Evolutionary conservation across 257 asterid genomes (phyloP).

Genomic region (Solanum commersonii): DNA sequence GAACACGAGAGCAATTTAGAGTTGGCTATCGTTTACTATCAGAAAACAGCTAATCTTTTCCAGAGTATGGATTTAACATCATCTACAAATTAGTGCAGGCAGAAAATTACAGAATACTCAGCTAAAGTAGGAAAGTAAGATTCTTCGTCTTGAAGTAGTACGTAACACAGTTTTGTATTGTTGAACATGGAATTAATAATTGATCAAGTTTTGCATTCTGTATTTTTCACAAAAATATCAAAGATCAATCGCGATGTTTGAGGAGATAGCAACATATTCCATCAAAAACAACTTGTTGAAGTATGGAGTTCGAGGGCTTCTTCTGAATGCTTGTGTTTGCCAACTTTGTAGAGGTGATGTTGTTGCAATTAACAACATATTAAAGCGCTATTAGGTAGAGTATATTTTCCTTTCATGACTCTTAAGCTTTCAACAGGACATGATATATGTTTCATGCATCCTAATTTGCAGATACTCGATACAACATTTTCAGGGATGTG

Average conservation of each 20-base stretch:
- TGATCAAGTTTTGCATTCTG: not conserved
- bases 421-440: no score
- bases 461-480: not conserved
- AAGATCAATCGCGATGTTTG: constrained; percentile 75
- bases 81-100: constrained; percentile 83
- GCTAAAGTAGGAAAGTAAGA: constrained; percentile 79
- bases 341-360: constrained; percentile 83
- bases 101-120: constrained; percentile 4
- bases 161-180: not conserved
- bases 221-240: constrained; percentile 14
- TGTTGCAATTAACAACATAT: constrained; percentile 70
- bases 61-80: constrained; percentile 71
- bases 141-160: not conserved
- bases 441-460: no score
- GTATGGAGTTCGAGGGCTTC: constrained; percentile 85
- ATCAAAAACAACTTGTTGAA: constrained; percentile 12
- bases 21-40: not conserved
- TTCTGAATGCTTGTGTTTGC: constrained; percentile 94
- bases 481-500: no score
- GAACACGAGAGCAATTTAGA: not conserved
- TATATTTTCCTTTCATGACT: not conserved
- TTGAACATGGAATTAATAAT: not conserved
- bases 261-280: constrained; percentile 78
- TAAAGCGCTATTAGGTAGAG: constrained; percentile 72
- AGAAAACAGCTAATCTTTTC: constrained; percentile 71